Base-by-base conservation (phyloP, 2,329 filamentous ascomycete genomes). In the Claviceps sp. region DNA sequence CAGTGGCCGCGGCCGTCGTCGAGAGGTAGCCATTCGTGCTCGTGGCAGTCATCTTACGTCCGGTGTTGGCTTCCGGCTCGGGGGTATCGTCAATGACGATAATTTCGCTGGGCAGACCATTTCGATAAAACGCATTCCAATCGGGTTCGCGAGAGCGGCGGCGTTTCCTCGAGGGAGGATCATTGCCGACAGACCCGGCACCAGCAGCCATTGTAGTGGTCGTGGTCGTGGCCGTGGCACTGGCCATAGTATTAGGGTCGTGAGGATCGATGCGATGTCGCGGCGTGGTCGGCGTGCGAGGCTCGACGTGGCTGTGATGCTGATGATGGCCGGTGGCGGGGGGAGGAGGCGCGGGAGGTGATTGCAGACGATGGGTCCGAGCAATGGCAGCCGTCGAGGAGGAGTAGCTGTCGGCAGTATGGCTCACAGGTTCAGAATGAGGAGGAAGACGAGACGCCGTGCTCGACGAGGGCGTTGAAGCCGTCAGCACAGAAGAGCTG, bases 21-120 rank as follows among this genome's bases (percentile, higher is more conserved):
- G 57, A 59, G 46, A 63, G 57, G 49, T 61, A 58, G 58, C 62
- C 64, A 52, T 67, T 62, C 50, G 61, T 43, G 11, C 45, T 45
- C 14, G 50, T n/a, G 5, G 40, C 36, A 3, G 50, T 61, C 30
- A 72, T 63, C 62, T 69, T 73, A 41, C 67, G 66, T 49, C 65
- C 58, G n/a, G 69, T 67, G 51, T 68, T 66, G 47, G 66, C 60
- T 54, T 78, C 74, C 52, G 76, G 75, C 53, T 78, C 76, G 49
- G 85, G 85, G 4, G 80, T 82, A 65, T 90, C 84, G 66, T 85
- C 81, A 61, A 93, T 93, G 61, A 91, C 82, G 62, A 93, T 91
- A 63, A 93, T 82, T 70, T 93, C 87, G 64, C 88, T 85, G 24
- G 87, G 87, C 26, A 89, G 71, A 4, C 87, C 87, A 66, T 91